Evolutionary conservation across 78 protist genomes (phyloP), one percentile per base, ranked within the genome.

Genomic region (Dictyostelium intermedium): DNA sequence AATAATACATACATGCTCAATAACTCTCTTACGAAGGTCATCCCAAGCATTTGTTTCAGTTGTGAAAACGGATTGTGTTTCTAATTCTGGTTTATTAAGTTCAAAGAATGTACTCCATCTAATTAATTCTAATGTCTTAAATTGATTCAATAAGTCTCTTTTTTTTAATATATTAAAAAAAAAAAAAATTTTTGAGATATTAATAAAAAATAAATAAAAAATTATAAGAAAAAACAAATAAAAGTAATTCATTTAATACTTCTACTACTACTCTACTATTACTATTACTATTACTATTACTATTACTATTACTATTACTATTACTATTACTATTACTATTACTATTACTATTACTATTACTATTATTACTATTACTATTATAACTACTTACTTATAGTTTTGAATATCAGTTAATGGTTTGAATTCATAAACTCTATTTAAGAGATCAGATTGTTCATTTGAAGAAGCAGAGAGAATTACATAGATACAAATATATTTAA

Each of bases 1-100:
- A 25, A 8, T n/a, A n/a, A n/a, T n/a, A 84, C 89, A 50, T 83
- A 95, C 96, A 85, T 97, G 98, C 76, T 95, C 93, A 23, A 93
- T 77, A 39, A 97, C 96, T 34, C 98, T 91, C 50, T 41, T 56
- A 39, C 83, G 87, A 23, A 96, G 72, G 35, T 83, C 94, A 23
- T 39, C 41, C 97, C 96, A 93, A 39, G 60, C 25, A 37, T 80
- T 63, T 13, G 20, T 20, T 76, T 91, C 85, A n/a, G 56, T 91
- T 13, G 8, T 56, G 61, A 91, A 91, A 5, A 84, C 45, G 2
- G 50, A 7, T 20, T 86, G 92, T 34, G 76, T 35, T 35, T 73
- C 72, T 41, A 91, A 70, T 45, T 84, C 92, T 11, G 34, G 18
- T 77, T 85, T 50, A 70, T 78, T 83, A 9, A 25, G 37, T 63